A percentile compares a stretch with the other conserved stretches of the same genome.
Evolutionary conservation across 2,329 filamentous ascomycete species (phyloP).

Genomic region (Curvularia hawaiiensis): DNA sequence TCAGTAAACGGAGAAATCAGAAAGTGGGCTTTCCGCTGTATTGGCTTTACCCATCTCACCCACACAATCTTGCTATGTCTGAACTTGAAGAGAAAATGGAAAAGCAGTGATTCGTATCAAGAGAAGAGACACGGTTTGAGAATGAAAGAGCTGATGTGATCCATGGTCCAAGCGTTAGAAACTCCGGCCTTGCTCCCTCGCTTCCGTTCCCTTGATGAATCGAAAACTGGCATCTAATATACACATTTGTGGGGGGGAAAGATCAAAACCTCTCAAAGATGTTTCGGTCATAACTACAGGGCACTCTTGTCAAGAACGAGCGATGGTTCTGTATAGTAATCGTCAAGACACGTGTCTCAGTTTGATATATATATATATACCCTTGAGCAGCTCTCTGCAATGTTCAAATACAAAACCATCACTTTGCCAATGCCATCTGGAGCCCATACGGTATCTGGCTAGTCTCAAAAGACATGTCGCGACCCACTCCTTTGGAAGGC

Average conservation of each 20-base stretch:
- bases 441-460: neutral
- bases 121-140: neutral
- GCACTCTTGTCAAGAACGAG: neutral
- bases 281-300: neutral
- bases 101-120: neutral
- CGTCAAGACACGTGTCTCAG: neutral
- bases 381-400: neutral
- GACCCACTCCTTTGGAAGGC: too few relatives aligned
- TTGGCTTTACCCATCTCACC: neutral
- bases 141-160: neutral
- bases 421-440: neutral
- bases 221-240: neutral
- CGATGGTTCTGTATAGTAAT: neutral
- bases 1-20: neutral
- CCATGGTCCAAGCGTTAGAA: neutral
- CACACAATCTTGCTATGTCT: neutral
- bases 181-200: neutral
- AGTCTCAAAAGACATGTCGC: too few relatives aligned
- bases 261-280: neutral
- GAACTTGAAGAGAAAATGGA: neutral
- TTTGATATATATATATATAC: neutral
- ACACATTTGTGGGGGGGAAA: neutral
- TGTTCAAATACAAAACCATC: neutral
- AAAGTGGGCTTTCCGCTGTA: neutral
- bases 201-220: neutral